phyloP scores from a whole-genome alignment of 257 asterid genomes.

The Solanum boliviense region DNA sequence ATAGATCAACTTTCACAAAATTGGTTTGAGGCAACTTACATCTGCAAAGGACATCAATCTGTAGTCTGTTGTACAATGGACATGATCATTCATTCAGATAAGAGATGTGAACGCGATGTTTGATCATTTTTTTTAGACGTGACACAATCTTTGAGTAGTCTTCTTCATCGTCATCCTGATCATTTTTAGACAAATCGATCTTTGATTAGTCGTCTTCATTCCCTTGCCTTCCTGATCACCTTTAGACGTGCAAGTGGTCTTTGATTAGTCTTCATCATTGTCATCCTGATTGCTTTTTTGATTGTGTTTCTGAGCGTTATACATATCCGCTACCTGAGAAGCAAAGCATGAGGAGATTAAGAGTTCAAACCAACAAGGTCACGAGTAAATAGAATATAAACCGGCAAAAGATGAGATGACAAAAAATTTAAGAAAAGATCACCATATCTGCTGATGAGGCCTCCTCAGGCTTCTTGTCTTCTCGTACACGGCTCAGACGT shows the following conservation, averaged over 20 bases:
- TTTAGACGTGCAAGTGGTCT: not conserved
- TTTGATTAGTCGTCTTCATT: slow-evolving; percentile 37
- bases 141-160: slow-evolving; percentile 20
- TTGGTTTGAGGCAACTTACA: not conserved
- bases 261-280: slow-evolving; percentile 45
- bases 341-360: not conserved
- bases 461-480: slow-evolving; percentile 87
- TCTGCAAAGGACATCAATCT: not conserved
- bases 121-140: slow-evolving; percentile 15
- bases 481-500: slow-evolving; percentile 69
- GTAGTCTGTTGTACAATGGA: slow-evolving; percentile 13
- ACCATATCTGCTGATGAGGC: slow-evolving; percentile 86
- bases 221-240: not conserved
- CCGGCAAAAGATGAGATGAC: not conserved
- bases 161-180: slow-evolving; percentile 44
- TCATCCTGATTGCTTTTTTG: slow-evolving; percentile 39
- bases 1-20: not conserved
- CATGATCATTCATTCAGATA: slow-evolving; percentile 1
- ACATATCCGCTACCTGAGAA: slow-evolving; percentile 77
- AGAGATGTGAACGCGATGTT: not conserved
- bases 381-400: not conserved
- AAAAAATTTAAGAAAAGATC: slow-evolving; percentile 1
- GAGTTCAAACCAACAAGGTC: not conserved
- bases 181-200: slow-evolving; percentile 3
- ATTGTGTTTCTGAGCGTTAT: slow-evolving; percentile 50